These are phyloP conservation scores for Leccinellum albellum DNA, from an alignment of 768 basidiomycete genomes.

Conservation along the genomic window DNA sequence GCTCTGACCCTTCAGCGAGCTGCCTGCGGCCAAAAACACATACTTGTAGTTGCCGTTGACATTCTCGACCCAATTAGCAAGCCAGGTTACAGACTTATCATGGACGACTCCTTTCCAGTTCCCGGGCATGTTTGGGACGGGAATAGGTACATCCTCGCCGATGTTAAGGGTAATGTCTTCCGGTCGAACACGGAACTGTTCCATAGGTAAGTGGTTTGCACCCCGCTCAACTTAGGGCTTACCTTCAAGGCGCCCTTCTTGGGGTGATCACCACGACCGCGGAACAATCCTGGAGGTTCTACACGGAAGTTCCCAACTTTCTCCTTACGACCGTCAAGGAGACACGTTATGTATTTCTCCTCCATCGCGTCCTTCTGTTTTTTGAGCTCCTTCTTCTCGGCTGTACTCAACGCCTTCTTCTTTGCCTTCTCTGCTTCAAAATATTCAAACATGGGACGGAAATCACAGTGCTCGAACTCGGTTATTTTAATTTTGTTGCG, in stretches of 20 bases:
- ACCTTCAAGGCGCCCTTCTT: constrained; percentile 96
- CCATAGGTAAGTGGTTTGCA: constrained; percentile 6
- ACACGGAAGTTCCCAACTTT: constrained; percentile 98
- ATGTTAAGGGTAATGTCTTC: constrained; percentile 98
- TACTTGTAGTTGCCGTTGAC: constrained; percentile 95
- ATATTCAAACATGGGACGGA: constrained; percentile 89
- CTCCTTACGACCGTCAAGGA: constrained; percentile 95
- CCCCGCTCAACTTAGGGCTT: constrained; percentile 14
- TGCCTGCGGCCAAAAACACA: constrained; percentile 96
- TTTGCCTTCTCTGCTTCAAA: constrained; percentile 90
- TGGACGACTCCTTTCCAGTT: constrained; percentile 86
- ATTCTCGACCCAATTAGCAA: constrained; percentile 99
- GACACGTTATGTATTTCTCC: constrained; percentile 77
- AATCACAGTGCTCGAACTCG: constrained; percentile 81
- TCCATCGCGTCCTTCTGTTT: constrained; percentile 81
- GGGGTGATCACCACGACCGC: constrained; percentile 97
- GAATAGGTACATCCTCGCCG: constrained; percentile 67
- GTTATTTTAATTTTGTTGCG: constrained; percentile 71
- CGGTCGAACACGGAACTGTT: constrained; percentile 79
- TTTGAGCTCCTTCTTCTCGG: constrained; percentile 91
- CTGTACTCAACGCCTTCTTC: constrained; percentile 80
- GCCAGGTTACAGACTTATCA: constrained; percentile 97
- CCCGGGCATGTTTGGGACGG: constrained; percentile 88
- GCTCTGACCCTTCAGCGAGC: constrained; percentile 95
- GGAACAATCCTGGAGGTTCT: constrained; percentile 97